phyloP scores from a whole-genome alignment of 495 filamentous ascomycete species.

The Hypoxylon intermedium region DNA sequence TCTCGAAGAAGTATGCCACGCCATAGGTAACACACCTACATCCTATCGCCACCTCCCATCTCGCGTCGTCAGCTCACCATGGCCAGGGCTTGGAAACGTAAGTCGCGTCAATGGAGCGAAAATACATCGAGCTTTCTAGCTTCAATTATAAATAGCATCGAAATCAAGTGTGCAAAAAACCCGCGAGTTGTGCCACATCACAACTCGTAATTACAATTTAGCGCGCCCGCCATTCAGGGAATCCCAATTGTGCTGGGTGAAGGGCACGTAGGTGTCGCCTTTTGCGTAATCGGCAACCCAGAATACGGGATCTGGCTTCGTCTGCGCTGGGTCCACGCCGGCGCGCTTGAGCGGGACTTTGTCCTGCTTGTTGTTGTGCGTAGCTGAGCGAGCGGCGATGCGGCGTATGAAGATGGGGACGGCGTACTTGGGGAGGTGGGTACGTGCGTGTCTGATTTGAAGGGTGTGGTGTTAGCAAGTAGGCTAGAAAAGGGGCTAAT shows the following conservation, averaged over 20 bases:
- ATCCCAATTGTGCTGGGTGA: constrained; percentile 65
- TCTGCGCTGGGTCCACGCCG: constrained; percentile 71
- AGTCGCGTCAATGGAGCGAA: too few species aligned
- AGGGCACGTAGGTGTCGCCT: constrained; percentile 60
- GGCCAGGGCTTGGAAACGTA: too few species aligned
- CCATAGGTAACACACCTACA: too few species aligned
- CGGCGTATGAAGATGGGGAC: constrained; percentile 78
- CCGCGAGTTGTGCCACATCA: not conserved
- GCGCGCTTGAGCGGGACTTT: constrained; percentile 76
- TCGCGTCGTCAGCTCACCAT: too few species aligned
- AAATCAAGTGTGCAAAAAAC: too few species aligned
- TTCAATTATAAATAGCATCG: too few species aligned
- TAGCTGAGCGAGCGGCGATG: constrained; percentile 64
- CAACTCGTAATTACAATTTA: constrained; percentile 55
- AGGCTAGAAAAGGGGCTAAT: not conserved
- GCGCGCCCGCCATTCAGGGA: constrained; percentile 57
- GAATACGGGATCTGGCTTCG: constrained; percentile 57
- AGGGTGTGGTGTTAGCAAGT: not conserved
- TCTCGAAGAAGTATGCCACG: too few species aligned
- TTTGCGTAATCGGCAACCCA: constrained; percentile 63
- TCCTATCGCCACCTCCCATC: too few species aligned
- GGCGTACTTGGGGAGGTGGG: constrained; percentile 73
- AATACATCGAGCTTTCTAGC: too few species aligned
- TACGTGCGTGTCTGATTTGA: constrained; percentile 54
- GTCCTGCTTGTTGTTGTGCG: constrained; percentile 86